Evolutionary conservation across 192 early-diverging fungal species (phyloP).

Genomic region (Coemansia erecta): DNA sequence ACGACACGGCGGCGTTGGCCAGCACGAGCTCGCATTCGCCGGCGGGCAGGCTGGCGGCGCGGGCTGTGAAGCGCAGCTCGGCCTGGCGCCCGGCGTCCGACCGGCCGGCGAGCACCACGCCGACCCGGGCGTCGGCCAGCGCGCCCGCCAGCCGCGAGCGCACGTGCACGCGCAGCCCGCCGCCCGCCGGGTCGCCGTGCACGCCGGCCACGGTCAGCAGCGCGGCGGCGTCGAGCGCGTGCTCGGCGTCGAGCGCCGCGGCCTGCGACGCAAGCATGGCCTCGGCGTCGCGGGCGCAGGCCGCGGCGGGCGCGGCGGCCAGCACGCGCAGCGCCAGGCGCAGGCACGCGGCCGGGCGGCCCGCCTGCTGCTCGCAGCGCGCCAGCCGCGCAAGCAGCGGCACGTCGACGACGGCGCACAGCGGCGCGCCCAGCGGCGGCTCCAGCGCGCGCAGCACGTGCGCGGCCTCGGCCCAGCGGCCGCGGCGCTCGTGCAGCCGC

Average conservation of each 20-base stretch:
- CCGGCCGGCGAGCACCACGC: constrained; percentile 14
- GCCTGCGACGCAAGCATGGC: constrained; percentile 22
- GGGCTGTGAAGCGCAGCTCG: constrained; percentile 18
- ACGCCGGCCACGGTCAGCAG: background rate
- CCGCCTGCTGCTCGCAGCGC: constrained; percentile 30
- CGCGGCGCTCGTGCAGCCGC: constrained; percentile 31
- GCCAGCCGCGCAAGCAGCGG: constrained; percentile 33
- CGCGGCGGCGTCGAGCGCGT: background rate
- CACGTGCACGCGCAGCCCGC: constrained; percentile 9
- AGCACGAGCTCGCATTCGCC: constrained; percentile 12
- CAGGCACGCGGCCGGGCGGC: constrained; percentile 16
- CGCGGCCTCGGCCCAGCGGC: constrained; percentile 31
- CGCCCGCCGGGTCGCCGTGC: constrained; percentile 1
- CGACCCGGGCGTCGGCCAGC: constrained; percentile 11
- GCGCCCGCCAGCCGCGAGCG: constrained; percentile 6
- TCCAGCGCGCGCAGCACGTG: constrained; percentile 29
- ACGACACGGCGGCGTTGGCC: constrained; percentile 26
- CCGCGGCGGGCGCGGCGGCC: constrained; percentile 12
- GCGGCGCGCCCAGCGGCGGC: background rate
- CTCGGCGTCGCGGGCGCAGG: constrained; percentile 9
- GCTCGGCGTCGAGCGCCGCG: background rate
- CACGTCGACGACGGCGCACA: constrained; percentile 22
- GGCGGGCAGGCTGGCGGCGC: constrained; percentile 4
- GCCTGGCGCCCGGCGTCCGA: constrained; percentile 13
- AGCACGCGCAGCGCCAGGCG: constrained; percentile 23